Conservation (phyloP, 441 rosid genomes). For the Hura crepitans region DNA sequence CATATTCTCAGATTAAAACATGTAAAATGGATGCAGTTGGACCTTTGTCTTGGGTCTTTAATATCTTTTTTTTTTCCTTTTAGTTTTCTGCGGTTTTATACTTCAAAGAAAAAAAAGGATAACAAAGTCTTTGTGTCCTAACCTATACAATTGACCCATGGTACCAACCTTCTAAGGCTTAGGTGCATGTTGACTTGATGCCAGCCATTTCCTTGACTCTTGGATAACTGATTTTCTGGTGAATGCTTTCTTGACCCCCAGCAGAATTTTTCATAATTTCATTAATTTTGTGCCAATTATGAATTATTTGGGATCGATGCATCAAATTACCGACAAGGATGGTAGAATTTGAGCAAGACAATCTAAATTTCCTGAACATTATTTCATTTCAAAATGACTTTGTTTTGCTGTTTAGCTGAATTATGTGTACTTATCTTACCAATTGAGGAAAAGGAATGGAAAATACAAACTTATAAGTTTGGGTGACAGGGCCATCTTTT, state of each 20-base stretch:
- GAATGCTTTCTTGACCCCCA: neutral
- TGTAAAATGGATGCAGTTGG: neutral
- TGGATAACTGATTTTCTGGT: neutral
- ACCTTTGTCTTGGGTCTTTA: neutral
- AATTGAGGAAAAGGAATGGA: neutral
- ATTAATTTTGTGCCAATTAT: neutral
- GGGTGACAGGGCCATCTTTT: neutral
- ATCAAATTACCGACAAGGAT: neutral
- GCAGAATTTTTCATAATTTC: neutral
- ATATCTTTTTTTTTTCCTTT: too few species aligned
- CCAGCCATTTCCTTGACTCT: neutral
- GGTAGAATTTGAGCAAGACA: neutral
- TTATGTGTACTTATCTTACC: neutral
- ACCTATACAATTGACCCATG: neutral
- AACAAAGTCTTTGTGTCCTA: neutral
- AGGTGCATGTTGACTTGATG: neutral
- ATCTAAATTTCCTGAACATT: neutral
- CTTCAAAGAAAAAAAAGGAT: neutral
- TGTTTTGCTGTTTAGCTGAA: slow-evolving; percentile 7
- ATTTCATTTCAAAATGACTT: slow-evolving; percentile 13
- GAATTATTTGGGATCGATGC: neutral
- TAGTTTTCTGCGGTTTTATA: neutral
- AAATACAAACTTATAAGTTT: neutral
- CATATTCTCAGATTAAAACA: neutral
- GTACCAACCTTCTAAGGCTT: neutral